Base-by-base conservation (phyloP, 1,284 basidiomycete genomes). In the Boletellus deceptivus region DNA sequence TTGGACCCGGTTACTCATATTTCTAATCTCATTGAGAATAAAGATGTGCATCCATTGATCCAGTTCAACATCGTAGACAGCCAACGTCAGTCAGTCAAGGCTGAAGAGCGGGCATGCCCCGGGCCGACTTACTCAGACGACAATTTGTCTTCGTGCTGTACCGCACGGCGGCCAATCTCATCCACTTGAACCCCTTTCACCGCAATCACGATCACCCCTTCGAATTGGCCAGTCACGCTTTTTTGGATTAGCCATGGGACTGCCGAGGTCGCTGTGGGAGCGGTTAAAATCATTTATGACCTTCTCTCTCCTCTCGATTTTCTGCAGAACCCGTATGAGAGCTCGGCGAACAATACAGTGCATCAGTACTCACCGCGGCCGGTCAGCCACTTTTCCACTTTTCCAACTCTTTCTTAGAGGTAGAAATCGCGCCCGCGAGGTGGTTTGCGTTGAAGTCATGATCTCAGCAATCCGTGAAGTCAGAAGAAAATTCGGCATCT, bases 191-290 rank as follows among this genome's bases (percentile, higher is more conserved):
- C 16, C 20, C 14, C 34, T 14, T 13, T 4, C 17, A 1, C 33
- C 6, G 5, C 18, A 35, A 2, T 3, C 39, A 29, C 27, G 4
- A 29, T 25, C 4, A 6, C 24, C 24, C 31, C 10, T 24, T 10
- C 45, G 2, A 17, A 35, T 46, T 0, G 59, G 59, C 2, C 59
- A 48, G 2, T 14, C 63, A 6, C 35, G 22, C 17, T 60, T 60
- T 29, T 60, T n/a, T n/a, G 58, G 58, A 59, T 52, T 2, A 56
- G 58, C 25, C 4, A 39, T 37, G 59, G 44, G 4, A 61, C 43
- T 6, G 3, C 53, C 11, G 34, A 17, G 34, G 39, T 24, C 0
- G 6, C 51, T 16, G 4, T 13, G 5, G 0, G n/a, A 1, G 41
- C 36, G 6, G 37, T 27, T 6, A 10, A 17, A 0, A 7, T 43